phyloP scores from a whole-genome alignment of 1,284 basidiomycete genomes.

The Cutaneotrichosporon cavernicola region DNA sequence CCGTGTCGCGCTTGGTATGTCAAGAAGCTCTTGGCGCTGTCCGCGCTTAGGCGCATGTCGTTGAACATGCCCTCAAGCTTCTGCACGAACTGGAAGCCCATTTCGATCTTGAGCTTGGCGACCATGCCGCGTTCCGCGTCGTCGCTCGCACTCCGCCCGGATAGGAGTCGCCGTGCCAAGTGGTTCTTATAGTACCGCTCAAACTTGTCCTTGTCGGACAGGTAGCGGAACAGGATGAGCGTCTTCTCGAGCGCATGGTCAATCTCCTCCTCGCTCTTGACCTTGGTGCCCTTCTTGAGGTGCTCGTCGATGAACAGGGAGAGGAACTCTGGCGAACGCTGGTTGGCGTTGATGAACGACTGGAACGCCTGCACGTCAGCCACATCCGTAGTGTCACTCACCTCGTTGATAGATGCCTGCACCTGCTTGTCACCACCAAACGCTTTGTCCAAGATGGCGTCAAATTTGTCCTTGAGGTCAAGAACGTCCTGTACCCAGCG shows the following conservation, averaged over 20 bases:
- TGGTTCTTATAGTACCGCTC: conserved; percentile 98
- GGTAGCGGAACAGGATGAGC: conserved; percentile 90
- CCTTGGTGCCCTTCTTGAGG: conserved; percentile 90
- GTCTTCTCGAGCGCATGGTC: conserved; percentile 89
- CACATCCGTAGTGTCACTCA: conserved; percentile 47
- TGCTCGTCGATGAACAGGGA: conserved; percentile 98
- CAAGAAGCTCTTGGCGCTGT: conserved; percentile 73
- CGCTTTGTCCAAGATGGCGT: conserved; percentile 67
- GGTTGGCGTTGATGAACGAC: conserved; percentile 85
- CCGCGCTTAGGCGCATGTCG: conserved; percentile 88
- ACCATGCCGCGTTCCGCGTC: conserved; percentile 98
- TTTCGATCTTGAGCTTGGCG: conserved; percentile 92
- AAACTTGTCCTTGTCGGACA: conserved; percentile 95
- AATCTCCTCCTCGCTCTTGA: conserved; percentile 94
- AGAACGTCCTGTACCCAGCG: conserved; percentile 95
- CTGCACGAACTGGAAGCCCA: conserved; percentile 93
- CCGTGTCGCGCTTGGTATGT: conserved; percentile 37
- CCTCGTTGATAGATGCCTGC: conserved; percentile 84
- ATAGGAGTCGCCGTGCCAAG: conserved; percentile 85
- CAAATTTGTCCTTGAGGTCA: conserved; percentile 87
- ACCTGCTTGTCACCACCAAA: conserved; percentile 75
- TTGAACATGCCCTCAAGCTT: conserved; percentile 99
- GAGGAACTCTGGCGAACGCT: conserved; percentile 87
- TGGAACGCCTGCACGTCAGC: conserved; percentile 71
- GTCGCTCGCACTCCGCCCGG: conserved; percentile 84